A percentile compares a stretch with the other conserved stretches of the same genome.
Evolutionary conservation across 2,329 filamentous ascomycete species (phyloP).

Genomic region (Plenodomus lindquistii): DNA sequence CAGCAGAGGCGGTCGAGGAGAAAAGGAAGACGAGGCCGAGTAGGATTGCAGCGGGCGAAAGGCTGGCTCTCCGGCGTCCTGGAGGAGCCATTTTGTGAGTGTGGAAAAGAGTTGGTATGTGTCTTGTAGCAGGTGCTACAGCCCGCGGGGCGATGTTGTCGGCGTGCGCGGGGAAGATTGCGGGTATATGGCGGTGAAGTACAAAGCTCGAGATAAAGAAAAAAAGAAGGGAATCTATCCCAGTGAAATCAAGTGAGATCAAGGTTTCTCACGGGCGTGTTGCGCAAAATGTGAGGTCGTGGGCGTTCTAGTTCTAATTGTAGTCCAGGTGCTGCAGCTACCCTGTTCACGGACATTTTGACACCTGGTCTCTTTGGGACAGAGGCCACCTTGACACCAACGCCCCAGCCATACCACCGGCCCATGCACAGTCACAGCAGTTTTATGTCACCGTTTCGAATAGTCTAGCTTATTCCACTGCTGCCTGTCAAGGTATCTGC

Average conservation of each 20-base stretch:
- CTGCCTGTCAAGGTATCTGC: slow-evolving; percentile 10
- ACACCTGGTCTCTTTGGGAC: slow-evolving; percentile 36
- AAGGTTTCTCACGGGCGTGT: slow-evolving; percentile 17
- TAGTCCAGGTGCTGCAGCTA: slow-evolving; percentile 29
- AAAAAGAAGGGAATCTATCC: slow-evolving; percentile 36
- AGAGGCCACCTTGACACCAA: slow-evolving; percentile 39
- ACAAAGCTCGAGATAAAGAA: slow-evolving; percentile 7
- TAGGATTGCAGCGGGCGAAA: slow-evolving; percentile 52
- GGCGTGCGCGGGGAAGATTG: slow-evolving; percentile 19
- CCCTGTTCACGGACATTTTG: slow-evolving; percentile 26
- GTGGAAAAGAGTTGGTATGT: slow-evolving; percentile 5
- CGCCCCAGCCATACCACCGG: slow-evolving; percentile 12
- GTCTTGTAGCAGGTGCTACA: slow-evolving; percentile 1
- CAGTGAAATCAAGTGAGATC: slow-evolving; percentile 11
- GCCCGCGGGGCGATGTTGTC: slow-evolving; percentile 27
- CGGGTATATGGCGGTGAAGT: slow-evolving; percentile 10
- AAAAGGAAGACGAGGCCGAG: slow-evolving; percentile 60
- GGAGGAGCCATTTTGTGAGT: slow-evolving; percentile 51
- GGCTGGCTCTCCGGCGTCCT: slow-evolving; percentile 47
- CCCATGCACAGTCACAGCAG: slow-evolving; percentile 8
- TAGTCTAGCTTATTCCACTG: slow-evolving; percentile 12
- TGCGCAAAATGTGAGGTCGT: slow-evolving; percentile 19
- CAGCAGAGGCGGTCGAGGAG: slow-evolving; percentile 61
- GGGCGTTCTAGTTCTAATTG: slow-evolving; percentile 22
- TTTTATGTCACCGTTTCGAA: slow-evolving; percentile 13